A percentile compares a stretch with the other conserved stretches of the same genome.
Evolutionary conservation across 1,284 basidiomycete species (phyloP).

Genomic region (Xerocomus minutiporus): DNA sequence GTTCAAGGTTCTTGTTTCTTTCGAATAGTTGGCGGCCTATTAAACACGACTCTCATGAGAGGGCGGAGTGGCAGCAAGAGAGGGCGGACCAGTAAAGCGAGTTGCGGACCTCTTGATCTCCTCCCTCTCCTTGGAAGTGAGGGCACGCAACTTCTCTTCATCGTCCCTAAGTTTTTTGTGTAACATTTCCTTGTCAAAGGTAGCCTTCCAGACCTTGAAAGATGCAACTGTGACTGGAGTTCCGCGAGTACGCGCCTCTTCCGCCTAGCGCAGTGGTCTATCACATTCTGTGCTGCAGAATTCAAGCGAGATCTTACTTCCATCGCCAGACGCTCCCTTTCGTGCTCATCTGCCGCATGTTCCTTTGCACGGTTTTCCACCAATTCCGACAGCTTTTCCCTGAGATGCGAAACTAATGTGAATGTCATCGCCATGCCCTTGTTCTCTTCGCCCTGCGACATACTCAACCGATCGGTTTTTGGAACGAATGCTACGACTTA

Average conservation of each 20-base stretch:
- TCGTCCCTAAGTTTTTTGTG: constrained; percentile 65
- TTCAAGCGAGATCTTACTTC: constrained; percentile 50
- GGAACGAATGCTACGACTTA: constrained; percentile 37
- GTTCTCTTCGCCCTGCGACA: constrained; percentile 77
- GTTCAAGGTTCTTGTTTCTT: constrained; percentile 63
- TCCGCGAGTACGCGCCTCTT: constrained; percentile 84
- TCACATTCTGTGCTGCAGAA: constrained; percentile 2
- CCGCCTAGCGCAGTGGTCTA: constrained; percentile 54
- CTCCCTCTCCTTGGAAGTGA: constrained; percentile 85
- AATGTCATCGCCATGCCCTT: constrained; percentile 98
- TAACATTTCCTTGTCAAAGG: constrained; percentile 70
- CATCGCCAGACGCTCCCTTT: constrained; percentile 67
- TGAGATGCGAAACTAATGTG: constrained; percentile 82
- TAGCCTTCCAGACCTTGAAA: constrained; percentile 78
- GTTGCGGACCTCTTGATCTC: constrained; percentile 69
- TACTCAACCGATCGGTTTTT: constrained; percentile 4
- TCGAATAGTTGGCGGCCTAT: constrained; percentile 88
- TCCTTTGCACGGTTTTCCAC: constrained; percentile 57
- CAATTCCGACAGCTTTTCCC: constrained; percentile 71
- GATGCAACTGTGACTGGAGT: constrained; percentile 83
- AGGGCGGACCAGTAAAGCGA: constrained; percentile 64
- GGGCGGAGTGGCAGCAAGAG: constrained; percentile 5
- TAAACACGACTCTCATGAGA: constrained; percentile 6
- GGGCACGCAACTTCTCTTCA: constrained; percentile 73
- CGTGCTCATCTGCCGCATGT: constrained; percentile 58